These are phyloP conservation scores for Plasmodium gallinaceum DNA, from an alignment of 169 alveolate genomes.

Conservation along the genomic window DNA sequence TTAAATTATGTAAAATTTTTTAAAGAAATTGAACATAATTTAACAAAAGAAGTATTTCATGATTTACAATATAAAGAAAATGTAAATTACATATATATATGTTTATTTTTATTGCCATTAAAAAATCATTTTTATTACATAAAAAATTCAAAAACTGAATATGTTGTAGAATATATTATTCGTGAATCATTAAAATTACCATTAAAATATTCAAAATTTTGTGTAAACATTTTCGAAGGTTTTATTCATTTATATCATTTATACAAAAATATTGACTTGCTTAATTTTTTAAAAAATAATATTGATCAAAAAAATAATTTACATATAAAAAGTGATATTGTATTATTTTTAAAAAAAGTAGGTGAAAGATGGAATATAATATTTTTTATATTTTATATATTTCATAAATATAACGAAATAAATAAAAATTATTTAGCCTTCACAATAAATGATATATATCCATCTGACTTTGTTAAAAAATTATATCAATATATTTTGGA, in stretches of 20 bases:
- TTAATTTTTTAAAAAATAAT: constrained; percentile 49
- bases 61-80: constrained; percentile 37
- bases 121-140: constrained; percentile 44
- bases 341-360: constrained; percentile 50
- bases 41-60: constrained; percentile 28
- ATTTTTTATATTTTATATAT: constrained; percentile 55
- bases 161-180: constrained; percentile 41
- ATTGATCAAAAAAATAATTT: constrained; percentile 13
- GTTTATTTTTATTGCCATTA: constrained; percentile 53
- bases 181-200: constrained; percentile 73
- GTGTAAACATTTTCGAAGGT: constrained; percentile 57
- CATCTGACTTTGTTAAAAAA: constrained; percentile 46
- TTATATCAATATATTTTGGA: constrained; percentile 61
- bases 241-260: constrained; percentile 43
- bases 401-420: constrained; percentile 69
- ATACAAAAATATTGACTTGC: constrained; percentile 44
- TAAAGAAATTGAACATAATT: constrained; percentile 39
- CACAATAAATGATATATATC: constrained; percentile 21
- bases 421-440: constrained; percentile 30
- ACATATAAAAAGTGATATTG: constrained; percentile 50
- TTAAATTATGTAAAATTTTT: constrained; percentile 60
- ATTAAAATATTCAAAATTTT: constrained; percentile 63
- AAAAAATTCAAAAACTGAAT: constrained; percentile 51
- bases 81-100: constrained; percentile 28
- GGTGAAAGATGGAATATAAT: constrained; percentile 74